phyloP scores from a whole-genome alignment of 129 eudicot genomes.

The Chrysanthemum seticuspe region DNA sequence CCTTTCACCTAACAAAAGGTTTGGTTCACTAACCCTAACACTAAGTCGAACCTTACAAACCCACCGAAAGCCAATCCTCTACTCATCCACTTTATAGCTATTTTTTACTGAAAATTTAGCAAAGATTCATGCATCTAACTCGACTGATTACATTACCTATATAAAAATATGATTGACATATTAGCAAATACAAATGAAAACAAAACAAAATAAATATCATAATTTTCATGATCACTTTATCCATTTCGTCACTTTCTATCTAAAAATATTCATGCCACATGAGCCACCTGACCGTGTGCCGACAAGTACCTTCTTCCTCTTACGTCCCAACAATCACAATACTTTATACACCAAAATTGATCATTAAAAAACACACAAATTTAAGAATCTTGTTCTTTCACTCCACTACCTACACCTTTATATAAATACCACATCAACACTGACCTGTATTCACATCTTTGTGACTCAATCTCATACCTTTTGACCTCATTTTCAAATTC shows the following conservation, averaged over 20 bases:
- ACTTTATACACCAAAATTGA: slow-evolving; percentile 1
- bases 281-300: slow-evolving; percentile 38
- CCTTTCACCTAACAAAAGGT: no score
- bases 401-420: slow-evolving; percentile 27
- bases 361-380: background rate
- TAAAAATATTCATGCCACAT: slow-evolving; percentile 28
- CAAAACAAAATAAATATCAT: background rate
- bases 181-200: background rate
- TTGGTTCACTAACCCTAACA: no score
- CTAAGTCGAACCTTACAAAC: no score
- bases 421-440: slow-evolving; percentile 20
- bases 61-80: no score
- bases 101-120: background rate
- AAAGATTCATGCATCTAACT: background rate
- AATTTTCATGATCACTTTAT: slow-evolving; percentile 13
- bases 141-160: background rate
- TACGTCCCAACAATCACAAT: slow-evolving; percentile 16
- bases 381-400: slow-evolving; percentile 23
- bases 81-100: no score
- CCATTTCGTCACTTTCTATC: slow-evolving; percentile 18
- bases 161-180: background rate
- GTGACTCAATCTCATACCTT: slow-evolving; percentile 36
- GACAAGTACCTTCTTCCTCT: slow-evolving; percentile 33
- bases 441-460: slow-evolving; percentile 35
- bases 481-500: slow-evolving; percentile 28